These are phyloP conservation scores for Oryza meyeriana DNA, from an alignment of 176 grass and related monocot species.

Conservation along the genomic window DNA sequence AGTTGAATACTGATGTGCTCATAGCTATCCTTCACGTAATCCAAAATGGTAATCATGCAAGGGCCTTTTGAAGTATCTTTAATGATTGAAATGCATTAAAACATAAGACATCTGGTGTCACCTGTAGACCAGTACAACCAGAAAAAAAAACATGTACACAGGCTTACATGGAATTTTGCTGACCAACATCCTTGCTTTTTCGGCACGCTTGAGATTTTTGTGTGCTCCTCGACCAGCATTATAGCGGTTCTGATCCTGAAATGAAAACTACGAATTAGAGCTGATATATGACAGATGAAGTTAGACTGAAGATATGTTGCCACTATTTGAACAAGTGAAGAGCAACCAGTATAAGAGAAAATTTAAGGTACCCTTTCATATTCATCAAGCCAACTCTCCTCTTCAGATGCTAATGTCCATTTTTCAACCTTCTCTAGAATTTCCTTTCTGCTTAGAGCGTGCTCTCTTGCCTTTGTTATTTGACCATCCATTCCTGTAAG, in stretches of 20 bases:
- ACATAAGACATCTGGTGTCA: neutral
- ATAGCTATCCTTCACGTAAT: neutral
- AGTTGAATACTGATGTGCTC: neutral
- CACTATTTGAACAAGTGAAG: neutral
- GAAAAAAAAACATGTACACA: conserved; percentile 21
- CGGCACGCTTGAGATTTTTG: conserved; percentile 87
- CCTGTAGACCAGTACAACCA: neutral
- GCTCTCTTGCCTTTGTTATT: conserved; percentile 67
- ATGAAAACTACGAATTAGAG: conserved; percentile 1
- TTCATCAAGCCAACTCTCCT: conserved; percentile 90
- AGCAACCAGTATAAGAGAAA: neutral
- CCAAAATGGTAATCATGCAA: neutral
- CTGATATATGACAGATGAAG: neutral
- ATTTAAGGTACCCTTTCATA: conserved; percentile 74
- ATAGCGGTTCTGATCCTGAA: conserved; percentile 90
- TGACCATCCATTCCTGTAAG: conserved; percentile 56
- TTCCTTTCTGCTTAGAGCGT: conserved; percentile 79
- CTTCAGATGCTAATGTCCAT: conserved; percentile 69
- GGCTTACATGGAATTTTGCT: conserved; percentile 77
- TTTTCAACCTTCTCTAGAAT: conserved; percentile 91
- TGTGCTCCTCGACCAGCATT: conserved; percentile 86
- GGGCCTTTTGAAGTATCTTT: neutral
- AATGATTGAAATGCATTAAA: neutral
- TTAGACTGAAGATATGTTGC: conserved; percentile 18
- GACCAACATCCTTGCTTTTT: conserved; percentile 83